phyloP scores from a whole-genome alignment of 768 basidiomycete species.

The Tephrocybe rancida region DNA sequence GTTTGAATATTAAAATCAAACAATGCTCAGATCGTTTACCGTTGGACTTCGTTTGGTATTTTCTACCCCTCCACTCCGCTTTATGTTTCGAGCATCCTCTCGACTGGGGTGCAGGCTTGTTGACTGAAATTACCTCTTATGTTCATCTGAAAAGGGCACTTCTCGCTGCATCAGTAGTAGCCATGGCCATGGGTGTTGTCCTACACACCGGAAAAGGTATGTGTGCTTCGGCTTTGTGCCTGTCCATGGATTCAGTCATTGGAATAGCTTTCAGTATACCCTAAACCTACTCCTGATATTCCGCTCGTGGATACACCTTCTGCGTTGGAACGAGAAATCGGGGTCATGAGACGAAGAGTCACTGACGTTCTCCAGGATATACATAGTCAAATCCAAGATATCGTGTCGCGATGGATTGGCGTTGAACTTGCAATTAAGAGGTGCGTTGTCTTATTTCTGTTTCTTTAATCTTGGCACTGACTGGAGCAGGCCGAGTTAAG shows the following conservation, averaged over 20 bases:
- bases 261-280: conserved; percentile 85
- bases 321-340: conserved; percentile 77
- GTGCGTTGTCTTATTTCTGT: conserved; percentile 60
- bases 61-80: not conserved
- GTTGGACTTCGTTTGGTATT: conserved; percentile 10
- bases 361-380: conserved; percentile 58
- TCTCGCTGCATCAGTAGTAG: conserved; percentile 34
- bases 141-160: conserved; percentile 36
- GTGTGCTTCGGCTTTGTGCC: conserved; percentile 2
- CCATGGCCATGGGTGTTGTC: conserved; percentile 31
- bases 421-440: conserved; percentile 84
- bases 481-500: conserved; percentile 71
- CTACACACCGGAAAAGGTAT: conserved; percentile 33
- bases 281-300: conserved; percentile 58
- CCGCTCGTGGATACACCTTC: conserved; percentile 78
- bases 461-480: not conserved
- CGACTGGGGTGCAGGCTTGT: conserved; percentile 5
- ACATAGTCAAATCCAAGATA: conserved; percentile 68
- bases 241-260: not conserved
- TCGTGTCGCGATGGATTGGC: conserved; percentile 82
- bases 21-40: not conserved
- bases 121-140: not conserved
- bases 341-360: conserved; percentile 61
- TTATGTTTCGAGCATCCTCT: conserved; percentile 20
- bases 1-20: not conserved